Conservation (phyloP, 768 basidiomycete genomes). For the Sarcodon sp. region DNA sequence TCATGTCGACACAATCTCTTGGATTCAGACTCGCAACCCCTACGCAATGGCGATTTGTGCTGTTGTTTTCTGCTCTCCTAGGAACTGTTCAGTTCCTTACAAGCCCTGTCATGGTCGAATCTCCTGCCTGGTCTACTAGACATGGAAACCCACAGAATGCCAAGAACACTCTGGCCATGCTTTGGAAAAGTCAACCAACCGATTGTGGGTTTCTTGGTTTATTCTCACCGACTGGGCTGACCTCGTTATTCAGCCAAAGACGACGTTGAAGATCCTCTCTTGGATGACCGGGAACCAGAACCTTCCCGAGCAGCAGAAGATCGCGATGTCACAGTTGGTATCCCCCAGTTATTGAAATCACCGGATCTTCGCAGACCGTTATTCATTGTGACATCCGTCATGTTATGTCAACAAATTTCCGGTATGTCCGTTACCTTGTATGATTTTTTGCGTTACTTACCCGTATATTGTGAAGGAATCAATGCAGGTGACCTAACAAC, state of each 20-base stretch:
- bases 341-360: slow-evolving; percentile 35
- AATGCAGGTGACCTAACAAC: slow-evolving; percentile 43
- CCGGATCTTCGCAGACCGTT: slow-evolving; percentile 51
- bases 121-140: slow-evolving; percentile 52
- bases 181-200: slow-evolving; percentile 37
- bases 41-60: slow-evolving; percentile 57
- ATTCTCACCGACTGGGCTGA: not conserved
- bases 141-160: slow-evolving; percentile 37
- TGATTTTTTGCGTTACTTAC: not conserved
- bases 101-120: slow-evolving; percentile 48
- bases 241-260: slow-evolving; percentile 4
- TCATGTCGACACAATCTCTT: slow-evolving; percentile 74
- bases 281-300: slow-evolving; percentile 16
- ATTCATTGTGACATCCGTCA: slow-evolving; percentile 52
- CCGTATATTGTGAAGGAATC: slow-evolving; percentile 34
- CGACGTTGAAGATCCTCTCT: slow-evolving; percentile 26
- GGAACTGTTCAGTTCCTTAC: slow-evolving; percentile 43
- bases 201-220: not conserved
- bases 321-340: slow-evolving; percentile 25
- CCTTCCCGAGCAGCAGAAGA: slow-evolving; percentile 12
- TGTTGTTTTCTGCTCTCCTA: slow-evolving; percentile 46
- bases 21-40: slow-evolving; percentile 64
- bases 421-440: slow-evolving; percentile 24
- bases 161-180: slow-evolving; percentile 25
- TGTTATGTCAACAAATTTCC: slow-evolving; percentile 72